Percentiles rank a stretch among this genome's conserved stretches.
These are phyloP conservation scores for Coemansia sp. DNA, from an alignment of 192 early-diverging fungal genomes.

Conservation along the genomic window DNA sequence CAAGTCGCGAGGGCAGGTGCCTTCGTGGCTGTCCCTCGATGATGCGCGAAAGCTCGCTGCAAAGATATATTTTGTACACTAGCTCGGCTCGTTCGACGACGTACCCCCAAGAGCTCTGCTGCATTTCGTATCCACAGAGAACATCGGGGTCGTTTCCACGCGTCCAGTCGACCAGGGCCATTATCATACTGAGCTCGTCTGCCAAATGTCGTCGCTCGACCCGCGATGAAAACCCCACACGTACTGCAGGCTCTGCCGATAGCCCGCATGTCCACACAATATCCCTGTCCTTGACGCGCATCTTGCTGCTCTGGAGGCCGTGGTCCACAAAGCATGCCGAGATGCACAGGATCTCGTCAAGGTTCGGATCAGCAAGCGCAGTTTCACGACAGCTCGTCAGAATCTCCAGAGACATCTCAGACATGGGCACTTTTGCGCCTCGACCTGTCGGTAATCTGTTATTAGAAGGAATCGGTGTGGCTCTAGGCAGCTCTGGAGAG, in stretches of 20 bases:
- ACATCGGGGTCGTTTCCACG: slow-evolving; percentile 81
- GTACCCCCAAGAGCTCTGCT: slow-evolving; percentile 90
- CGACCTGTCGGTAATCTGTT: not conserved
- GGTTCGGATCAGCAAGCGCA: slow-evolving; percentile 68
- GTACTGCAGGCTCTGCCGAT: not conserved
- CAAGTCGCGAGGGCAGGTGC: not conserved
- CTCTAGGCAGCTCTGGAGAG: not conserved
- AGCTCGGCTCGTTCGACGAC: slow-evolving; percentile 63
- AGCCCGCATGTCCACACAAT: slow-evolving; percentile 30
- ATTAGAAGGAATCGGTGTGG: not conserved
- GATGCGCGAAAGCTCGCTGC: slow-evolving; percentile 57
- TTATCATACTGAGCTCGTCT: slow-evolving; percentile 66
- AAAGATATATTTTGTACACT: slow-evolving; percentile 54
- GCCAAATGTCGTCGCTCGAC: slow-evolving; percentile 39
- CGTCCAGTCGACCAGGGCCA: slow-evolving; percentile 59
- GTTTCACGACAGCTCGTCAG: slow-evolving; percentile 35
- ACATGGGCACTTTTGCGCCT: slow-evolving; percentile 8
- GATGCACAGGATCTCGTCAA: slow-evolving; percentile 63
- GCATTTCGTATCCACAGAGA: slow-evolving; percentile 85
- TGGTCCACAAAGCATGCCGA: slow-evolving; percentile 2
- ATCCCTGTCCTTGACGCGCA: not conserved
- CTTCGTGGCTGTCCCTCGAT: not conserved
- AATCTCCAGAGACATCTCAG: slow-evolving; percentile 27
- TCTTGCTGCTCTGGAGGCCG: not conserved
- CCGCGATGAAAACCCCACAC: slow-evolving; percentile 20